Base-by-base conservation (phyloP, 1,139 yeast species). In the Pichia sp. region DNA sequence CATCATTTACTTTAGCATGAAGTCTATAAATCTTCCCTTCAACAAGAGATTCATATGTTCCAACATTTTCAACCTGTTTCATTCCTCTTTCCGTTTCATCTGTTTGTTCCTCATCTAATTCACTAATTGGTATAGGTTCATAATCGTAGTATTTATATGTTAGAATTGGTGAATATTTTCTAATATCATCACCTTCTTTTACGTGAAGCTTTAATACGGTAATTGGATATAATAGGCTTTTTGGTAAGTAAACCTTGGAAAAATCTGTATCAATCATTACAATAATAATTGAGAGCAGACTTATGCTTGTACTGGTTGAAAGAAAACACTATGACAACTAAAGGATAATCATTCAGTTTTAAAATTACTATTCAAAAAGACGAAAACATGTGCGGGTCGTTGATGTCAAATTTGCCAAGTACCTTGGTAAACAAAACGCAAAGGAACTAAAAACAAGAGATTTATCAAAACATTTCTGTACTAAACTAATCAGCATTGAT, bases 1-100 rank as follows among this genome's bases (percentile, higher is more conserved):
- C 81, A 54, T 85, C 87, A 40, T 85, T 82, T 1, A 71, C 70
- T 6, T 66, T 62, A 7, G 87, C 74, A 35, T 68, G 62, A 56
- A 89, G 69, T 16, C 68, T 61, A 18, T 69, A 67, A 4, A 90
- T 66, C 35, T 71, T 70, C 0, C 98, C 98, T 52, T 80, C 85
- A 34, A 88, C 75, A 1, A 97, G 97, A 38, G 84, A 75, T 62
- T 90, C 97, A 62, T 80, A 89, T 4, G 85, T 74, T 0, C 87
- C 86, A 15, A 80, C 77, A 44, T 79, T 65, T 57, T 80, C 85
- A 6, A 80, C 85, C 42, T 71, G 62, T 38, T 56, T 59, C 43
- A 60, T 53, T 42, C 59, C 59, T 43, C 59, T 51, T 39, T 59
- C 61, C 7, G 56, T 52, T 29, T 61, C 62, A 41, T 58, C 62